phyloP scores from a whole-genome alignment of 108 stramenopile species.

The Pseudonitzschia delicatissima region DNA sequence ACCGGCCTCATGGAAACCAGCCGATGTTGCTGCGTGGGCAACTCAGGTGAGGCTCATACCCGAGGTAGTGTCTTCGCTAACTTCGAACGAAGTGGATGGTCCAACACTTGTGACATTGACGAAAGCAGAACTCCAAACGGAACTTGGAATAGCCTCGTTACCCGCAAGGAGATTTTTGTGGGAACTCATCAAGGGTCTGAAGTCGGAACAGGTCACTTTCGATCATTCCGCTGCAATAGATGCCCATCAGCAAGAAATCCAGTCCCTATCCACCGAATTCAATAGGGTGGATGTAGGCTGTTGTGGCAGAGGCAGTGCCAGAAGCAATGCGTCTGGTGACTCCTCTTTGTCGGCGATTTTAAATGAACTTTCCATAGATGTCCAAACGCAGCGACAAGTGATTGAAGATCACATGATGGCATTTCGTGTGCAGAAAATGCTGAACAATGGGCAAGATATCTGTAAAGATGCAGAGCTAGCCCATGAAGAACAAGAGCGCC shows the following conservation, averaged over 20 bases:
- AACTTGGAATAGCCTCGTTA: slow-evolving; percentile 45
- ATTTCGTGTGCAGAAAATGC: slow-evolving; percentile 16
- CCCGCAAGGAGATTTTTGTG: slow-evolving; percentile 43
- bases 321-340: not conserved
- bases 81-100: slow-evolving; percentile 47
- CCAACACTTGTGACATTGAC: slow-evolving; percentile 41
- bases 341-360: not conserved
- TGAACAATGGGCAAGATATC: slow-evolving; percentile 19
- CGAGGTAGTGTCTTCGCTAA: slow-evolving; percentile 14
- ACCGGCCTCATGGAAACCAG: slow-evolving; percentile 26
- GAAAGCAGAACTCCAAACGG: slow-evolving; percentile 36
- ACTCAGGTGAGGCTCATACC: slow-evolving; percentile 22
- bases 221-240: slow-evolving; percentile 35
- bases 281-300: not conserved
- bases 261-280: slow-evolving; percentile 3
- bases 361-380: slow-evolving; percentile 16
- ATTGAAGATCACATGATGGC: slow-evolving; percentile 39
- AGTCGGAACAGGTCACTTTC: slow-evolving; percentile 20
- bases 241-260: slow-evolving; percentile 39
- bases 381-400: slow-evolving; percentile 24
- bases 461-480: slow-evolving; percentile 50
- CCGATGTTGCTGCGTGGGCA: slow-evolving; percentile 46
- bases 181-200: slow-evolving; percentile 36
- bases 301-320: not conserved
- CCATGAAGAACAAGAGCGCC: slow-evolving; percentile 39